A percentile compares a stretch with the other conserved stretches of the same genome.
phyloP scores from a whole-genome alignment of 2,329 filamentous ascomycete species.

The Verticillium dahliae region DNA sequence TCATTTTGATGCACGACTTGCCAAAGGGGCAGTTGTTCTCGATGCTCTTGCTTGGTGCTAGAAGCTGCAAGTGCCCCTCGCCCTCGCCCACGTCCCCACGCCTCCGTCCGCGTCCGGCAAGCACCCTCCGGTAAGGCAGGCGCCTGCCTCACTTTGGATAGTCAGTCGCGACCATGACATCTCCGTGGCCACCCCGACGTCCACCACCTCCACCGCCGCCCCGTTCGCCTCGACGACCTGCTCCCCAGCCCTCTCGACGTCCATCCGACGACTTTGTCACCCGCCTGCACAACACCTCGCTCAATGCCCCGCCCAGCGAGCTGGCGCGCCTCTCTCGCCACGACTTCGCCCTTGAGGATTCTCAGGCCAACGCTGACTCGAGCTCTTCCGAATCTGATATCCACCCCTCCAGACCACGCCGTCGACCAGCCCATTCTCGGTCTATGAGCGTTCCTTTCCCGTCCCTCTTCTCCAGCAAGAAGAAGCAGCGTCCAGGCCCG shows the following conservation, averaged over 20 bases:
- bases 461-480: conserved; percentile 57
- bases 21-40: neutral
- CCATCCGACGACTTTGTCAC: conserved; percentile 24
- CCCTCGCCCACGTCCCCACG: neutral
- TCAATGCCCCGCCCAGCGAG: conserved; percentile 13
- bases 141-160: neutral
- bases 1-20: neutral
- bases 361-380: conserved; percentile 24
- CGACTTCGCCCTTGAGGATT: conserved; percentile 14
- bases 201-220: neutral
- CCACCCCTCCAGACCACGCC: conserved; percentile 18
- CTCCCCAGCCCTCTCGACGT: neutral
- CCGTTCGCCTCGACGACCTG: neutral
- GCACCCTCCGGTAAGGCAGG: neutral
- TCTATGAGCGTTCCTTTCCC: conserved; percentile 79
- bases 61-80: neutral
- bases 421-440: conserved; percentile 40
- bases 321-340: conserved; percentile 12
- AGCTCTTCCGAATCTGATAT: conserved; percentile 39
- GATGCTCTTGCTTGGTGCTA: neutral
- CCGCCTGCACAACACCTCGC: conserved; percentile 27
- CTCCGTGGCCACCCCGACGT: neutral
- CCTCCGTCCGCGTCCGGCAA: no score
- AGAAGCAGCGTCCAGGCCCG: conserved; percentile 45
- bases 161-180: neutral